Base-by-base conservation (phyloP, 2,329 filamentous ascomycete genomes). In the Emergomyces pasteurianus region DNA sequence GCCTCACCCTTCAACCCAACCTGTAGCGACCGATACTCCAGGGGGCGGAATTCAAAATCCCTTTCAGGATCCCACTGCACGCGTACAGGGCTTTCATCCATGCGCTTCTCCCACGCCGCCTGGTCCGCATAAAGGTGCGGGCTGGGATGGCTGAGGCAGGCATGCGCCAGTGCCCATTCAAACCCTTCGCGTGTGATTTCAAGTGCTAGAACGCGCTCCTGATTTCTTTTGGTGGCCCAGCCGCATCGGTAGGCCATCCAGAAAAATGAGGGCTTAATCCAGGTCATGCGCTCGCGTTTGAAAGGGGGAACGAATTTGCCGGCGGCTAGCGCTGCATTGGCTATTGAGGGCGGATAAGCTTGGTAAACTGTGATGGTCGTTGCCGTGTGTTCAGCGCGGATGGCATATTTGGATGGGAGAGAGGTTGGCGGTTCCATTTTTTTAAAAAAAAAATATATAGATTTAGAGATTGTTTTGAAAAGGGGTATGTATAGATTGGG, bases 61-160 rank as follows among this genome's bases (percentile, higher is more conserved):
- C 84, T 67, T 67, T 86, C 84, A 0, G 84, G 84, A 69, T 86
- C 84, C 84, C 84, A 87, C 68, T 86, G 83, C 8, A 86, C 75
- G n/a, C 79, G 76, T 0, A 86, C 81, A 14, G 68, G 67, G 36
- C 61, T 65, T 1, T 47, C 43, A 1, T 53, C 62, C 21, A 69
- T 60, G 21, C 60, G 62, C 54, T 63, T 38, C 58, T 68, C 67
- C 65, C 62, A 67, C 26, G 62, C 67, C 49, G 68, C 62, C 36
- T 63, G 66, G 23, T 56, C 58, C 10, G 52, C 62, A 34, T 68
- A 56, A 16, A 61, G 68, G 46, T 43, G 58, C 54, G 21, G 58
- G 43, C 23, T 18, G 31, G 57, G 26, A 54, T 58, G 58, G n/a
- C 69, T 69, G 18, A 75, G 61, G n/a, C 72, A 68, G 3, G 71